Evolutionary conservation across 805 yeast species (phyloP).

Genomic region (Blastobotrys parvus): DNA sequence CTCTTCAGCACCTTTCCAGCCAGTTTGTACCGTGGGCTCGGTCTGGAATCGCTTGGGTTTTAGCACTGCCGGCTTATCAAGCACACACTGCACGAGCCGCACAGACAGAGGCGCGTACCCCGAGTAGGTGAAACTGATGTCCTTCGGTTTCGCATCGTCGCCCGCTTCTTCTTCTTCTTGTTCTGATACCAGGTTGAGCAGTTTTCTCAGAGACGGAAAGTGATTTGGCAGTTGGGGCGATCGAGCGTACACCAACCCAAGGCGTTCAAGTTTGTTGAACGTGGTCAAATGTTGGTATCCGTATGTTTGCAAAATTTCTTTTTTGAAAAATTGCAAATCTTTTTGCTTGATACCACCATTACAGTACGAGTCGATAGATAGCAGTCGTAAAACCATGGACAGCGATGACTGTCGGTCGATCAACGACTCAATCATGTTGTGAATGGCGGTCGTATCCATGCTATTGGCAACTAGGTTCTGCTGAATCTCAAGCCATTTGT

Average conservation of each 20-base stretch:
- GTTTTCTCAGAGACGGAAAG: conserved; percentile 42
- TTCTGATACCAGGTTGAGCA: conserved; percentile 22
- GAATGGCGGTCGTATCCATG: conserved; percentile 33
- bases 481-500: conserved; percentile 25
- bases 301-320: conserved; percentile 50
- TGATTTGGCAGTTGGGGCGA: conserved; percentile 19
- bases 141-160: conserved; percentile 32
- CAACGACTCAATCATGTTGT: conserved; percentile 39
- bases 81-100: conserved; percentile 62
- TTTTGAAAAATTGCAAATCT: conserved; percentile 49
- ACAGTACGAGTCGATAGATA: conserved; percentile 52
- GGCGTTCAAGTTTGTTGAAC: conserved; percentile 41
- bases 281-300: conserved; percentile 49
- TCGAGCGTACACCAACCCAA: conserved; percentile 37
- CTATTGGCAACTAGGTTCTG: conserved; percentile 59
- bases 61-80: conserved; percentile 35
- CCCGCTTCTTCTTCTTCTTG: conserved; percentile 27
- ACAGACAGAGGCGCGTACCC: conserved; percentile 73
- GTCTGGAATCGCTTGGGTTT: conserved; percentile 6
- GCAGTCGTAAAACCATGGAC: conserved; percentile 41
- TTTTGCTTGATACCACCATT: conserved; percentile 61
- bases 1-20: conserved; percentile 36
- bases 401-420: conserved; percentile 38
- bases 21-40: conserved; percentile 1
- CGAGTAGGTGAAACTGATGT: conserved; percentile 60